These are phyloP conservation scores for Podosphaera xanthii DNA, from an alignment of 2,329 filamentous ascomycete genomes.

Conservation along the genomic window DNA sequence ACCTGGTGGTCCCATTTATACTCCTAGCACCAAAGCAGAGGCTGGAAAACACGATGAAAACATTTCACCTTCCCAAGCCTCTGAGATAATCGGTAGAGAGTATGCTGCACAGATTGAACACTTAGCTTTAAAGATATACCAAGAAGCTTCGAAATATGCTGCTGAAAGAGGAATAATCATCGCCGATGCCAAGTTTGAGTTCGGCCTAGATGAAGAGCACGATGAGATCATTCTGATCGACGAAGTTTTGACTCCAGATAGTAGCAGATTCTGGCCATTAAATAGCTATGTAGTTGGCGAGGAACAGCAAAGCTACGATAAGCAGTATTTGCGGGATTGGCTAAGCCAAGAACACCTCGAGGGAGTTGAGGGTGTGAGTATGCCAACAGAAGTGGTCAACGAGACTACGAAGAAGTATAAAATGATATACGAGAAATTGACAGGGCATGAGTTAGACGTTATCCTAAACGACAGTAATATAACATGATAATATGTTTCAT, in stretches of 20 bases:
- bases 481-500: too few species aligned
- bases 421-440: constrained; percentile 52
- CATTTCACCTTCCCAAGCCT: constrained; percentile 34
- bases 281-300: constrained; percentile 48
- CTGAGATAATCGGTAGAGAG: constrained; percentile 25
- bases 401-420: constrained; percentile 50
- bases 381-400: constrained; percentile 47
- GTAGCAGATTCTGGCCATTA: constrained; percentile 68
- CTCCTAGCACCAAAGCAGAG: constrained; percentile 45
- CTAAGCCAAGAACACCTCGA: constrained; percentile 49
- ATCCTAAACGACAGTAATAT: too few species aligned
- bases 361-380: constrained; percentile 44
- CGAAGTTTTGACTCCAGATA: constrained; percentile 58
- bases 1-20: constrained; percentile 36
- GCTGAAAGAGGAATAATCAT: constrained; percentile 41
- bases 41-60: constrained; percentile 47
- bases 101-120: constrained; percentile 36
- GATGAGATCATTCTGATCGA: constrained; percentile 45
- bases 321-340: constrained; percentile 71
- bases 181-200: constrained; percentile 56
- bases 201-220: constrained; percentile 35
- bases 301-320: constrained; percentile 70
- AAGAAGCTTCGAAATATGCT: constrained; percentile 29
- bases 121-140: constrained; percentile 35
- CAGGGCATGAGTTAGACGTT: constrained; percentile 25